phyloP scores from a whole-genome alignment of 345 rosid genomes.

The Eucalyptus cloeziana region DNA sequence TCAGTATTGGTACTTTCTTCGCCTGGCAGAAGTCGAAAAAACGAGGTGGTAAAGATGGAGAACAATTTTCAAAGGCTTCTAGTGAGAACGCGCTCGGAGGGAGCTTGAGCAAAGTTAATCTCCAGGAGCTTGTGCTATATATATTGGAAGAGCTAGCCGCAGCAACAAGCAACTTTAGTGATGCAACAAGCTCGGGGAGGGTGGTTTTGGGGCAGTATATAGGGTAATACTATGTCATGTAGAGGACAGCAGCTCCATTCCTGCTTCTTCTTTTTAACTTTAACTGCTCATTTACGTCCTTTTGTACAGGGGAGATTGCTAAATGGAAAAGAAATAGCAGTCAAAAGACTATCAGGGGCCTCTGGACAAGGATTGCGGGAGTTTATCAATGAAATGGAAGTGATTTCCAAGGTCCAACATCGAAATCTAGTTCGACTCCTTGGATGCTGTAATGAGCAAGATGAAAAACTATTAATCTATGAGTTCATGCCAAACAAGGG shows the following conservation, averaged over 20 bases:
- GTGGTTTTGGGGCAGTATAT: constrained; percentile 13
- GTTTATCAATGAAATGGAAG: constrained; percentile 22
- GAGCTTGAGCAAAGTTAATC: neutral
- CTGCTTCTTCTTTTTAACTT: neutral
- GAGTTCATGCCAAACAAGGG: constrained; percentile 27
- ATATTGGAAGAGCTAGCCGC: constrained; percentile 22
- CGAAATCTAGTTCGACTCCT: constrained; percentile 19
- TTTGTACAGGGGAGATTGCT: constrained; percentile 4
- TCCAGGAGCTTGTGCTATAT: constrained; percentile 15
- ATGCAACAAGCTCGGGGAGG: constrained; percentile 15
- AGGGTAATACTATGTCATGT: neutral
- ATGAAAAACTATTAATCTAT: constrained; percentile 18
- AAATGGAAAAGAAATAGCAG: constrained; percentile 23
- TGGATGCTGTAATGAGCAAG: constrained; percentile 17
- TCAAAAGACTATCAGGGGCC: constrained; percentile 19
- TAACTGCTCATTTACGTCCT: neutral
- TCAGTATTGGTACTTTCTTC: neutral
- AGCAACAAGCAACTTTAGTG: constrained; percentile 15
- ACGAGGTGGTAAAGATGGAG: neutral
- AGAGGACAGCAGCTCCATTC: neutral
- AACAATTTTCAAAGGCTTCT: neutral
- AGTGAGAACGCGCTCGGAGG: neutral
- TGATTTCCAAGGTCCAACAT: constrained; percentile 26
- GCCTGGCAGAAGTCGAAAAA: neutral
- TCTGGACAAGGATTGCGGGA: constrained; percentile 20